A percentile compares a stretch with the other conserved stretches of the same genome.
Conservation (phyloP, 805 yeast species). For the Candida namnaoensis region DNA sequence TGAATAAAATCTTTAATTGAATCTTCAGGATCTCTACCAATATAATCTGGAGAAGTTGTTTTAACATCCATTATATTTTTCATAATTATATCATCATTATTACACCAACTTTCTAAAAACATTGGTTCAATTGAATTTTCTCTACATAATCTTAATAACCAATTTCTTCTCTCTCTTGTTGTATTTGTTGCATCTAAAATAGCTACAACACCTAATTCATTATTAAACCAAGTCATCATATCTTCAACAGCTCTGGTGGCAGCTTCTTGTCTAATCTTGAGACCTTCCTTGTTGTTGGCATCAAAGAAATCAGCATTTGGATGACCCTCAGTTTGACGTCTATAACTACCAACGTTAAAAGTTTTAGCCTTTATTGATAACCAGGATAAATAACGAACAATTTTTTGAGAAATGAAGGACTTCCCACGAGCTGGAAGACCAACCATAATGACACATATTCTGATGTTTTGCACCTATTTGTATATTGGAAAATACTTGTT, state of each 20-base stretch:
- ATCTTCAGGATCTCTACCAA: conserved; percentile 54
- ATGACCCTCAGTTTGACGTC: conserved; percentile 55
- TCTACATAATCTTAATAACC: conserved; percentile 53
- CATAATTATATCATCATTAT: conserved; percentile 67
- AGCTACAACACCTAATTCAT: conserved; percentile 81
- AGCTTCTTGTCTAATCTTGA: conserved; percentile 56
- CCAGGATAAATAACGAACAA: conserved; percentile 91
- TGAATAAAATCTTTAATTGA: conserved; percentile 67
- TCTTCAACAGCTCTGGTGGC: conserved; percentile 65
- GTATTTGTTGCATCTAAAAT: conserved; percentile 91
- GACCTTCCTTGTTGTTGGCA: conserved; percentile 55
- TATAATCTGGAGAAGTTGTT: conserved; percentile 79
- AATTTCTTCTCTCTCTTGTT: conserved; percentile 60
- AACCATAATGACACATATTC: conserved; percentile 83
- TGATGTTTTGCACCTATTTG: conserved; percentile 48
- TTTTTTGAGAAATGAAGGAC: conserved; percentile 88
- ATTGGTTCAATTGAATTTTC: conserved; percentile 74
- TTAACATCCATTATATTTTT: conserved; percentile 83
- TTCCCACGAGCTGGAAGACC: conserved; percentile 91
- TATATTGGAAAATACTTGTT: not conserved
- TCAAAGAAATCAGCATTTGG: conserved; percentile 78
- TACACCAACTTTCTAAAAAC: conserved; percentile 89
- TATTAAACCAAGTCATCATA: conserved; percentile 79
- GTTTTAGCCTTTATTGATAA: conserved; percentile 77
- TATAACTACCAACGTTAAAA: conserved; percentile 83